A percentile compares a stretch with the other conserved stretches of the same genome.
phyloP scores from a whole-genome alignment of 306 rosid species.

The Trichosanthes truncata region DNA sequence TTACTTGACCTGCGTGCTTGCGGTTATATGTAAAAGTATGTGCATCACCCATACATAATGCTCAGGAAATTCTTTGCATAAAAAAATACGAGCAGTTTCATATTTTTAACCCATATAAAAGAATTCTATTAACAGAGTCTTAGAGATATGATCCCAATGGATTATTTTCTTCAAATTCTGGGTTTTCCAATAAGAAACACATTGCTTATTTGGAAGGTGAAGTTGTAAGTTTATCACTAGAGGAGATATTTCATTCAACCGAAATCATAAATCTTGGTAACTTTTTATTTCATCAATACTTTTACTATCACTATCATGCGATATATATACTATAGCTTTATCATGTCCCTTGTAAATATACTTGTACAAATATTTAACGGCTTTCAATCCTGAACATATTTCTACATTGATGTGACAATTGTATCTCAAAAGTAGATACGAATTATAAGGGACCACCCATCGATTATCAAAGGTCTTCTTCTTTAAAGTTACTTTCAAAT shows the following conservation, averaged over 20 bases:
- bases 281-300: background rate
- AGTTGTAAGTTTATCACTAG: background rate
- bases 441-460: background rate
- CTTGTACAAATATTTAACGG: background rate
- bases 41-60: background rate
- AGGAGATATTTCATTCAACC: background rate
- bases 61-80: no score
- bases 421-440: background rate
- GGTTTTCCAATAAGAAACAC: no score
- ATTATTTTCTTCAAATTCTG: background rate
- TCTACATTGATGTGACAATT: background rate
- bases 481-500: no score
- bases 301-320: background rate
- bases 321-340: background rate
- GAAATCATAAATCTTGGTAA: background rate
- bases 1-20: no score
- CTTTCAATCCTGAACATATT: background rate
- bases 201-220: background rate
- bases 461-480: background rate
- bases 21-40: no score
- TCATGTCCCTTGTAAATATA: background rate
- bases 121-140: background rate
- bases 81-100: background rate
- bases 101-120: background rate
- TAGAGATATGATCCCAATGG: no score